These are phyloP conservation scores for Geotrichum bryndzae DNA, from an alignment of 1,139 yeast species.

Conservation along the genomic window DNA sequence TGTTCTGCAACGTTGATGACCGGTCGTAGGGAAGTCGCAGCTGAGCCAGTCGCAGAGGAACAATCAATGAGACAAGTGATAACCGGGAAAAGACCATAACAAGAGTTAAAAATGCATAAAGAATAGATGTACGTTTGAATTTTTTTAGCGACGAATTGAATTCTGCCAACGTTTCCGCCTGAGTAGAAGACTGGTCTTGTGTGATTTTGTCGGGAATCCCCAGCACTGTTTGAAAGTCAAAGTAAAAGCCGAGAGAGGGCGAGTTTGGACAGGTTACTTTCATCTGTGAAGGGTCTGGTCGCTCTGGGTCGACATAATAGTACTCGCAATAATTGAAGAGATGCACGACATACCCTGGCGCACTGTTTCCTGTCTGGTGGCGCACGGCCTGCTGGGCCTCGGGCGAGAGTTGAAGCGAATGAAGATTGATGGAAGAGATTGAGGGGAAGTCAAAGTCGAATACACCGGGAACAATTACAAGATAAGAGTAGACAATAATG, in stretches of 20 bases:
- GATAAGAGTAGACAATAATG: conserved; percentile 10
- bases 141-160: background rate
- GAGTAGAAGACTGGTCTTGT: background rate
- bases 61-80: conserved; percentile 4
- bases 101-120: conserved; percentile 2
- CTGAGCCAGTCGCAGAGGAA: conserved; percentile 9
- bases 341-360: conserved; percentile 9
- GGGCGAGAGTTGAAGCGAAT: conserved; percentile 4
- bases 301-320: background rate
- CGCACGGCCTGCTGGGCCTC: conserved; percentile 8
- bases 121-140: conserved; percentile 1
- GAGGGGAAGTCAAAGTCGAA: conserved; percentile 1
- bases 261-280: background rate
- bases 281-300: background rate
- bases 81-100: conserved; percentile 7
- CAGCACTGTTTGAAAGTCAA: conserved; percentile 7
- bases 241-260: conserved; percentile 5
- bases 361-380: conserved; percentile 5
- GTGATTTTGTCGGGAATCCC: conserved; percentile 7
- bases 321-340: conserved; percentile 12
- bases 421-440: conserved; percentile 6
- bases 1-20: background rate
- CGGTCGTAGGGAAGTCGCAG: conserved; percentile 3
- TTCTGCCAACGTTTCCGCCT: background rate
- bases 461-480: conserved; percentile 10